Evolutionary conservation across 176 grass and related monocot species (phyloP).

Genomic region (Thinopyrum elongatum): DNA sequence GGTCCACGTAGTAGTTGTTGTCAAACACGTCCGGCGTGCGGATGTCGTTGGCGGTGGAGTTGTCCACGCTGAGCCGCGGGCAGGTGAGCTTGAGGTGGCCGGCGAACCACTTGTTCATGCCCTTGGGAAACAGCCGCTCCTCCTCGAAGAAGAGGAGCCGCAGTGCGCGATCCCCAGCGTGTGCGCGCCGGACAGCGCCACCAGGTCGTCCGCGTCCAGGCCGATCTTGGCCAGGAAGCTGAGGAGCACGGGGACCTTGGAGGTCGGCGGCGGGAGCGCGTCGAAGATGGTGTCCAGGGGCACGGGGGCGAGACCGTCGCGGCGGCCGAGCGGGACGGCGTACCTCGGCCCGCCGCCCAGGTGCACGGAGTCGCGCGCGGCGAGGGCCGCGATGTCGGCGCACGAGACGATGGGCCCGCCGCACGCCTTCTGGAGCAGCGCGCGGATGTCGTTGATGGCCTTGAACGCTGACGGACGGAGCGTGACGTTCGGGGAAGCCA

Average conservation of each 20-base stretch:
- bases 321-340: too few species aligned
- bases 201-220: constrained; percentile 49
- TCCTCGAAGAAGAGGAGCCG: constrained; percentile 40
- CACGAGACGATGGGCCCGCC: constrained; percentile 66
- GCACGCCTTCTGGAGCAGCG: constrained; percentile 32
- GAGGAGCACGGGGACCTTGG: constrained; percentile 17
- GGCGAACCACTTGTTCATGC: too few species aligned
- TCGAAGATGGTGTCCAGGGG: fast-evolving
- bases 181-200: constrained; percentile 58
- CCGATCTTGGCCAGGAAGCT: background rate
- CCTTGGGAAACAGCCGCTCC: constrained; percentile 28
- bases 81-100: constrained; percentile 49
- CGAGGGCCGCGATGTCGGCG: constrained; percentile 58
- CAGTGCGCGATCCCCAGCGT: constrained; percentile 61
- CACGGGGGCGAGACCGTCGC: constrained; percentile 26
- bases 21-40: constrained; percentile 7
- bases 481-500: constrained; percentile 33
- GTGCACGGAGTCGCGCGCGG: constrained; percentile 43
- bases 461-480: constrained; percentile 56
- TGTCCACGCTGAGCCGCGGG: background rate
- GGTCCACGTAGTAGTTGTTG: constrained; percentile 36
- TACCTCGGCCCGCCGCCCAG: constrained; percentile 39
- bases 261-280: constrained; percentile 7
- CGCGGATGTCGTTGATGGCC: constrained; percentile 65
- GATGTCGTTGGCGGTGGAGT: constrained; percentile 50